phyloP scores from a whole-genome alignment of 2,329 filamentous ascomycete species.

The Pseudogymnoascus sp. region DNA sequence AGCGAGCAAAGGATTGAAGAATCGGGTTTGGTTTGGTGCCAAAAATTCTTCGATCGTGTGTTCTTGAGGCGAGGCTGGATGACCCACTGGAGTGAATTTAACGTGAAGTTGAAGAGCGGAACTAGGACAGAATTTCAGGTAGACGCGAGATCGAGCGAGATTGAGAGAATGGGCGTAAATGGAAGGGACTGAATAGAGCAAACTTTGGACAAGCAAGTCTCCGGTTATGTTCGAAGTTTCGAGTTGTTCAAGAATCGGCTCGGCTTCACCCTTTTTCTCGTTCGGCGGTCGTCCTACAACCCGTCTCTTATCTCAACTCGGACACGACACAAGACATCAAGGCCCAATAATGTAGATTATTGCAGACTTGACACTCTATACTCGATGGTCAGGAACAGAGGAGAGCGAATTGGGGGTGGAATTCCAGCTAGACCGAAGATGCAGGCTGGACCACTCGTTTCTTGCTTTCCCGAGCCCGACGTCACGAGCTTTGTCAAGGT shows the following conservation, averaged over 20 bases:
- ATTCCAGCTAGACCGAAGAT: neutral
- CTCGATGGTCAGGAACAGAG: neutral
- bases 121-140: slow-evolving; percentile 5
- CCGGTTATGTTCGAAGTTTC: neutral
- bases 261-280: neutral
- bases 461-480: neutral
- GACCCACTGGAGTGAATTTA: slow-evolving; percentile 8
- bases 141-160: neutral
- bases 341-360: neutral
- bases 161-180: slow-evolving; percentile 1
- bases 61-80: slow-evolving; percentile 7
- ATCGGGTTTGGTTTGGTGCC: neutral
- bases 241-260: neutral
- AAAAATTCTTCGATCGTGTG: slow-evolving; percentile 5
- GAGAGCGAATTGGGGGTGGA: neutral
- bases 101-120: slow-evolving; percentile 2
- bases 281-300: slow-evolving; percentile 1
- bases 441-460: slow-evolving; percentile 2
- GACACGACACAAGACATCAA: slow-evolving; percentile 8
- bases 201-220: neutral
- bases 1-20: slow-evolving; percentile 6
- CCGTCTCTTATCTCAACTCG: slow-evolving; percentile 8
- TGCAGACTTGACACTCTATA: neutral
- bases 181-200: slow-evolving; percentile 6
- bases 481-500: slow-evolving; percentile 6